These are phyloP conservation scores for Blastocystis sp. DNA, from an alignment of 352 stramenopile genomes.

Conservation along the genomic window DNA sequence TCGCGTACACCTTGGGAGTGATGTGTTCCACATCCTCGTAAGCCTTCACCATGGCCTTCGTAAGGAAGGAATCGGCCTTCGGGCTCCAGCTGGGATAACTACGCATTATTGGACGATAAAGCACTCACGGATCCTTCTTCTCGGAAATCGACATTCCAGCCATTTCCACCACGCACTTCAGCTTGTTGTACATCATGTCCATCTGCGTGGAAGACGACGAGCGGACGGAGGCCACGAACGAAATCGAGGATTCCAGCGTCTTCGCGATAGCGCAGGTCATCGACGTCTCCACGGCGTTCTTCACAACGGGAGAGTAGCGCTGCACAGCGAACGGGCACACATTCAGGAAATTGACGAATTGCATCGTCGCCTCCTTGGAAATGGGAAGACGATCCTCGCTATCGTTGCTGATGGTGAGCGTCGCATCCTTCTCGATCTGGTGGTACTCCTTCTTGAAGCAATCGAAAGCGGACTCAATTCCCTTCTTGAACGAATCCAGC, in stretches of 20 bases:
- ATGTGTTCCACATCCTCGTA: constrained; percentile 68
- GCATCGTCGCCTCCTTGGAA: not conserved
- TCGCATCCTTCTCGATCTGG: constrained; percentile 24
- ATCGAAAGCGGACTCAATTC: constrained; percentile 5
- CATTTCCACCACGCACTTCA: not conserved
- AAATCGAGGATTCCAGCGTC: not conserved
- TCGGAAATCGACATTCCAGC: not conserved
- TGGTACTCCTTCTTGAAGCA: constrained; percentile 46
- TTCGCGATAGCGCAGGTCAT: constrained; percentile 46
- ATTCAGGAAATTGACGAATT: constrained; percentile 34
- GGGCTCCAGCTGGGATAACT: constrained; percentile 73
- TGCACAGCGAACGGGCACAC: constrained; percentile 40
- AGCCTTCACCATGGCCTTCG: constrained; percentile 68
- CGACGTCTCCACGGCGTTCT: constrained; percentile 21
- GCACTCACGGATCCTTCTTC: constrained; percentile 9
- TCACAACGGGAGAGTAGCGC: constrained; percentile 32
- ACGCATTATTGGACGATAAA: not conserved
- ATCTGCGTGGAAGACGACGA: constrained; percentile 38
- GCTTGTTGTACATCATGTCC: constrained; percentile 45
- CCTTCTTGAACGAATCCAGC: not conserved
- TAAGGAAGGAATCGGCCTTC: constrained; percentile 70
- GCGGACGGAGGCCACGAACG: constrained; percentile 18
- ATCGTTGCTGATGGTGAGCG: not conserved
- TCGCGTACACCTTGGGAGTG: constrained; percentile 71
- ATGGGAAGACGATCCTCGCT: not conserved